Evolutionary conservation across 75 land plant species (phyloP).

Genomic region (Sequoiadendron giganteum): DNA sequence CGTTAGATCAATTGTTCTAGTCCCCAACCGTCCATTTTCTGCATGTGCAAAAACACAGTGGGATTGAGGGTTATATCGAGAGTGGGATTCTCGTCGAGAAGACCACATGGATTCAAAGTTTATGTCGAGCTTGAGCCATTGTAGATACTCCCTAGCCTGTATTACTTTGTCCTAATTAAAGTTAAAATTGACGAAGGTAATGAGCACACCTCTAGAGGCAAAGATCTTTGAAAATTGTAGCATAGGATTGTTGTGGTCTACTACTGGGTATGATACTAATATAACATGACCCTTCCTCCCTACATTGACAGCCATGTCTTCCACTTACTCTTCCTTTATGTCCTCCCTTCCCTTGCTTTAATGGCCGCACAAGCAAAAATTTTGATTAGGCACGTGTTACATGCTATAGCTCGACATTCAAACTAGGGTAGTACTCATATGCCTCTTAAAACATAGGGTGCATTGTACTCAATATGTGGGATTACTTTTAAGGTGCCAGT

Average conservation of each 20-base stretch:
- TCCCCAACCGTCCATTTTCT: not conserved
- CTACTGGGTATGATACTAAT: not conserved
- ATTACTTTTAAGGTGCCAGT: too few relatives aligned
- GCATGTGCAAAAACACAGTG: not conserved
- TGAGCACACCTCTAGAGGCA: not conserved
- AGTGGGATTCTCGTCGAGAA: not conserved
- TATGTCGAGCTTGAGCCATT: not conserved
- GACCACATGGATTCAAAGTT: not conserved
- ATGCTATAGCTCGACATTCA: too few relatives aligned
- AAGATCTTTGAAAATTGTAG: not conserved
- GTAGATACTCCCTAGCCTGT: not conserved
- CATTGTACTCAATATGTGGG: too few relatives aligned
- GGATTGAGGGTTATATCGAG: not conserved
- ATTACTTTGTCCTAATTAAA: not conserved
- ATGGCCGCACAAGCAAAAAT: too few relatives aligned
- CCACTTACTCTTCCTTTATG: too few relatives aligned
- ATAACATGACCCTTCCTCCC: not conserved
- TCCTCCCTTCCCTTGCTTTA: too few relatives aligned
- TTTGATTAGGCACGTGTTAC: too few relatives aligned
- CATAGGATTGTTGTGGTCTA: not conserved
- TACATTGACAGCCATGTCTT: not conserved
- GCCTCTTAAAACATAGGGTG: too few relatives aligned
- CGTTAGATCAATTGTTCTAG: not conserved
- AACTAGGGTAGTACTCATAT: too few relatives aligned
- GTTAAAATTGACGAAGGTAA: constrained; percentile 2